phyloP scores from a whole-genome alignment of 2,329 filamentous ascomycete species.

The Coleophoma crateriformis region DNA sequence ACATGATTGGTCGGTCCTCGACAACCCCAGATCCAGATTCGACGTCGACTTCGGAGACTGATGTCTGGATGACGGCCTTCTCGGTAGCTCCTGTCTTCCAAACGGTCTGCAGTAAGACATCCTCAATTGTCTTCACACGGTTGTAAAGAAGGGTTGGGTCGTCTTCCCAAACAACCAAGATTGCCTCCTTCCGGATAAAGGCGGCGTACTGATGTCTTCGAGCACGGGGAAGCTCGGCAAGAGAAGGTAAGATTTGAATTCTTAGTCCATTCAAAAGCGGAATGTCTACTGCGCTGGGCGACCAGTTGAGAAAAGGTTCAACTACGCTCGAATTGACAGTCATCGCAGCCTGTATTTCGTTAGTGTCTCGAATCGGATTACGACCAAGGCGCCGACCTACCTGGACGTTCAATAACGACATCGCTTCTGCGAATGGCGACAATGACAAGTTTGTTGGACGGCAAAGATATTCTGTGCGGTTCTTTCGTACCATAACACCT shows the following conservation, averaged over 20 bases:
- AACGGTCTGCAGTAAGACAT: conserved; percentile 50
- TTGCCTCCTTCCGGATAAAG: conserved; percentile 50
- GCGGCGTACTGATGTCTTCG: conserved; percentile 62
- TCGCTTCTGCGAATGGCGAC: neutral
- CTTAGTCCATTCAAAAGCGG: conserved; percentile 52
- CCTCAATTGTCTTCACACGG: conserved; percentile 45
- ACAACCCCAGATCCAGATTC: neutral
- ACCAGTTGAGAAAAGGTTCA: conserved; percentile 47
- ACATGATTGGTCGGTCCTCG: neutral
- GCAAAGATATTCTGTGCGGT: neutral
- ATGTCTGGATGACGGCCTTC: conserved; percentile 34
- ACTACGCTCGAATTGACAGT: conserved; percentile 62
- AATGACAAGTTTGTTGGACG: neutral
- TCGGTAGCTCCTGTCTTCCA: conserved; percentile 42
- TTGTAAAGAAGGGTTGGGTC: conserved; percentile 49
- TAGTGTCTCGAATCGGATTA: neutral
- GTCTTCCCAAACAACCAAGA: conserved; percentile 59
- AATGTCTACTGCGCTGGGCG: conserved; percentile 45
- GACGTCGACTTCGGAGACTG: neutral
- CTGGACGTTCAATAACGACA: neutral
- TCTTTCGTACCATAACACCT: neutral
- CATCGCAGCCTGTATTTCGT: conserved; percentile 52
- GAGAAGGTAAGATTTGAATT: conserved; percentile 55
- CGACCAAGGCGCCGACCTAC: neutral
- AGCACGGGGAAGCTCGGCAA: conserved; percentile 50